Conservation (phyloP, 2,329 filamentous ascomycete genomes). For the Madurella fahalii region DNA sequence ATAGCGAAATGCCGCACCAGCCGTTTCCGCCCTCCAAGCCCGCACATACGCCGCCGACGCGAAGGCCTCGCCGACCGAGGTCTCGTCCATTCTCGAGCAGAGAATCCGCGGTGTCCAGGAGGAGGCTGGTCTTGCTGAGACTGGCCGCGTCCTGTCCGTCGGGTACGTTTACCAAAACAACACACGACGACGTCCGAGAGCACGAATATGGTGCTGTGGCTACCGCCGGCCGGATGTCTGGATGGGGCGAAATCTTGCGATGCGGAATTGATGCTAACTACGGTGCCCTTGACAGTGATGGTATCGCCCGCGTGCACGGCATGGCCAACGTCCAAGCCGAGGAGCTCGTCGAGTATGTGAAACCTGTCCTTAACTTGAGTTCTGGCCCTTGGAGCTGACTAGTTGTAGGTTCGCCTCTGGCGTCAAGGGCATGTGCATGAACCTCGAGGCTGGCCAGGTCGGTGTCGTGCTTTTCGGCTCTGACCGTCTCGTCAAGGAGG, state of each 20-base stretch:
- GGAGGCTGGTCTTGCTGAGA: slow-evolving; percentile 94
- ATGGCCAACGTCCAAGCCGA: slow-evolving; percentile 99
- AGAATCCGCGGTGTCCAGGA: slow-evolving; percentile 98
- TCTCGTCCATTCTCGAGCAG: slow-evolving; percentile 99
- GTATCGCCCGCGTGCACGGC: slow-evolving; percentile 99
- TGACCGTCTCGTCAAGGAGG: slow-evolving; percentile 99
- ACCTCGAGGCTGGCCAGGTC: slow-evolving; percentile 99
- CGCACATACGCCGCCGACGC: slow-evolving; percentile 91
- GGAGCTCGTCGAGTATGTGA: slow-evolving; percentile 96
- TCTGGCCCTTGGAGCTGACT: slow-evolving; percentile 20
- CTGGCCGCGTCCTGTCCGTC: slow-evolving; percentile 96
- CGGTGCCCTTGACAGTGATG: slow-evolving; percentile 66
- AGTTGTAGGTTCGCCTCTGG: slow-evolving; percentile 85
- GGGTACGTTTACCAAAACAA: slow-evolving; percentile 64
- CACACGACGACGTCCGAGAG: not conserved
- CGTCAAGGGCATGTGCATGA: slow-evolving; percentile 99
- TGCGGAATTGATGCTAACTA: slow-evolving; percentile 20
- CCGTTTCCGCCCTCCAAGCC: slow-evolving; percentile 65
- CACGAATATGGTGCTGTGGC: not conserved
- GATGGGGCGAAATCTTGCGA: slow-evolving; percentile 26
- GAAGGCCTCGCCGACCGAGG: slow-evolving; percentile 95
- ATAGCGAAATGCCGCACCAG: slow-evolving; percentile 84
- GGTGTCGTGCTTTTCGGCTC: slow-evolving; percentile 99
- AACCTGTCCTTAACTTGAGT: slow-evolving; percentile 4
- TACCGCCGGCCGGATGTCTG: not conserved